Percentiles rank a stretch among this genome's conserved stretches.
These are phyloP conservation scores for Auriculariales sp. DNA, from an alignment of 768 basidiomycete species.

Conservation along the genomic window DNA sequence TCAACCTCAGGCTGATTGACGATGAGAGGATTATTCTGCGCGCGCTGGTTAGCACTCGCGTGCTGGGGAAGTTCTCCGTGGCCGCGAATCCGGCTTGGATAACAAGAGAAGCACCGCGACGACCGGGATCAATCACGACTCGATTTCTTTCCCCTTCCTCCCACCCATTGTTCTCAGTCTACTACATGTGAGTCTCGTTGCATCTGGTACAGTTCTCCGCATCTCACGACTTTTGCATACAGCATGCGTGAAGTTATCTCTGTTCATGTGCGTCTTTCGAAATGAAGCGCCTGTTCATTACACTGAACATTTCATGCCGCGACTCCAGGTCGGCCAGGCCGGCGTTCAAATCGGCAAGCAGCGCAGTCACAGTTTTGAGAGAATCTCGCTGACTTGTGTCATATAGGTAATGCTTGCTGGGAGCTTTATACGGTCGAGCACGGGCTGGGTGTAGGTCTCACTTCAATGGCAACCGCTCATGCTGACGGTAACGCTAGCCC, in stretches of 20 bases:
- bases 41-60: too few relatives aligned
- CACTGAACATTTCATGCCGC: not conserved
- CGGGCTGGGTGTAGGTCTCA: constrained; percentile 68
- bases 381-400: not conserved
- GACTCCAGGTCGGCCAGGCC: constrained; percentile 64
- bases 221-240: too few relatives aligned
- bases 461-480: constrained; percentile 1
- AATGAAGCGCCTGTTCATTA: not conserved
- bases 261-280: constrained; percentile 38
- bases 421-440: constrained; percentile 98
- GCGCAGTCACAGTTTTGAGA: not conserved
- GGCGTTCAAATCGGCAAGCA: constrained; percentile 66
- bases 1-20: too few relatives aligned
- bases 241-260: constrained; percentile 92
- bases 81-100: too few relatives aligned
- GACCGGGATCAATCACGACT: too few relatives aligned
- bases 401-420: constrained; percentile 81
- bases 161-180: too few relatives aligned
- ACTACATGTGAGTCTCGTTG: too few relatives aligned
- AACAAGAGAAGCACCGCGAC: too few relatives aligned
- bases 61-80: too few relatives aligned
- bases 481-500: constrained; percentile 36
- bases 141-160: too few relatives aligned
- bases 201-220: too few relatives aligned
- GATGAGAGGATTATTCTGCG: too few relatives aligned